Percentiles rank a stretch among this genome's conserved stretches.
Evolutionary conservation across 306 rosid species (phyloP).

Genomic region (Ochetophila trinervis): DNA sequence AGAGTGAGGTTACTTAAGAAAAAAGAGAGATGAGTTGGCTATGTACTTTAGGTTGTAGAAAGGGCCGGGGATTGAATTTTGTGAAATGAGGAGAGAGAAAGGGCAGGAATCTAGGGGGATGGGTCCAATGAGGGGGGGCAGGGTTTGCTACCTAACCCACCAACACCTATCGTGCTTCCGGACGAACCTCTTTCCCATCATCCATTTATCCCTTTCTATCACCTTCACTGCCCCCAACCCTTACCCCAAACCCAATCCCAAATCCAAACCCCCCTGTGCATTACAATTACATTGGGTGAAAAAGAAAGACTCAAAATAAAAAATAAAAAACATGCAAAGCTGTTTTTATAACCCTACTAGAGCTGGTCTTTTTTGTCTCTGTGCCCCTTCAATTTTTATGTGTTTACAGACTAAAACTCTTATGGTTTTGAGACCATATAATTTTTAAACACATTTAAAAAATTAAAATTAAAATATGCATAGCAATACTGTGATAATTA

Average conservation of each 20-base stretch:
- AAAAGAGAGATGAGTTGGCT: slow-evolving; percentile 57
- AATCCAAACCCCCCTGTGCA: background rate
- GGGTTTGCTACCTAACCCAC: slow-evolving; percentile 99
- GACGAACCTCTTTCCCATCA: slow-evolving; percentile 78
- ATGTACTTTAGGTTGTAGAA: slow-evolving; percentile 39
- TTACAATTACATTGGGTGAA: too few species aligned
- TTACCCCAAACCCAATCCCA: slow-evolving; percentile 6
- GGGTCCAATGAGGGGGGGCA: slow-evolving; percentile 95
- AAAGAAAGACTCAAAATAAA: too few species aligned
- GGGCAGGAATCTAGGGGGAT: slow-evolving; percentile 77
- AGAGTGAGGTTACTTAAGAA: slow-evolving; percentile 39
- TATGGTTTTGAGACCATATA: too few species aligned
- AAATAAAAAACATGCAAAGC: too few species aligned
- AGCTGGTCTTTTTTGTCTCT: slow-evolving; percentile 49
- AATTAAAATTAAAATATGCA: too few species aligned
- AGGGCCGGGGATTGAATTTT: slow-evolving; percentile 34
- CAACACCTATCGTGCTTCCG: slow-evolving; percentile 91
- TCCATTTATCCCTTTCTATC: slow-evolving; percentile 43
- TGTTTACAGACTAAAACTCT: slow-evolving; percentile 24
- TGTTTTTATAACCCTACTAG: slow-evolving; percentile 42
- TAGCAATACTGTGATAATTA: too few species aligned
- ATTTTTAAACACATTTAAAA: too few species aligned
- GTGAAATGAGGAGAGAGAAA: slow-evolving; percentile 17
- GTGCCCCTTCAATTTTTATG: slow-evolving; percentile 22
- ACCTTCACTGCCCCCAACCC: background rate